Percentiles rank a stretch among this genome's conserved stretches.
phyloP scores from a whole-genome alignment of 305 asterid genomes.

The Solanum hybrid region DNA sequence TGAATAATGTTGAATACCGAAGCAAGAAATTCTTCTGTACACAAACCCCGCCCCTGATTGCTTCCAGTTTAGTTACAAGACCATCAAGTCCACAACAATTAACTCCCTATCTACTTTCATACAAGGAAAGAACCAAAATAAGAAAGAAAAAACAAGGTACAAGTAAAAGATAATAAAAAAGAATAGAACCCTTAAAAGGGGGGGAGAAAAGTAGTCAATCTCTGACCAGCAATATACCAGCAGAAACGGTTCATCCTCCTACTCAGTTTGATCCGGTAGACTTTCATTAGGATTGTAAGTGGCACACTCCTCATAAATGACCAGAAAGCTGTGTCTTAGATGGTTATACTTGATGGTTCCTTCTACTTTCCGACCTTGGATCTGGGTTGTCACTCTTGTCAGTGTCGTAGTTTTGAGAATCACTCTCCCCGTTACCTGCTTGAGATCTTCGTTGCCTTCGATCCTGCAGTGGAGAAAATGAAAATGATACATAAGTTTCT shows the following conservation, averaged over 20 bases:
- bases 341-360: slow-evolving; percentile 15
- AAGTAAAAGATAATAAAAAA: neutral
- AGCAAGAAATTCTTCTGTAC: slow-evolving; percentile 21
- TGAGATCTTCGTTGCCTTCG: slow-evolving; percentile 71
- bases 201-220: neutral
- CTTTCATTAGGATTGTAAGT: neutral
- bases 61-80: neutral
- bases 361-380: slow-evolving; percentile 43
- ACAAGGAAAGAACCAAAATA: slow-evolving; percentile 12
- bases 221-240: neutral
- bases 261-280: neutral
- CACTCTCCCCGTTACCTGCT: slow-evolving; percentile 57
- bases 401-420: slow-evolving; percentile 54
- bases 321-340: neutral
- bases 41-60: slow-evolving; percentile 6
- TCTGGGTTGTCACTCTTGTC: slow-evolving; percentile 73
- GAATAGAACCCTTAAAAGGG: neutral
- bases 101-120: slow-evolving; percentile 19
- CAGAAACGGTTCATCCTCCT: neutral
- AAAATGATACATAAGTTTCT: neutral
- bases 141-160: neutral
- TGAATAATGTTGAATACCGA: neutral
- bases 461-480: slow-evolving; percentile 31
- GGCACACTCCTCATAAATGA: neutral
- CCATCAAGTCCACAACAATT: slow-evolving; percentile 4